Conservation (phyloP, 352 stramenopile genomes). For the Globisporangium heterothallicum region DNA sequence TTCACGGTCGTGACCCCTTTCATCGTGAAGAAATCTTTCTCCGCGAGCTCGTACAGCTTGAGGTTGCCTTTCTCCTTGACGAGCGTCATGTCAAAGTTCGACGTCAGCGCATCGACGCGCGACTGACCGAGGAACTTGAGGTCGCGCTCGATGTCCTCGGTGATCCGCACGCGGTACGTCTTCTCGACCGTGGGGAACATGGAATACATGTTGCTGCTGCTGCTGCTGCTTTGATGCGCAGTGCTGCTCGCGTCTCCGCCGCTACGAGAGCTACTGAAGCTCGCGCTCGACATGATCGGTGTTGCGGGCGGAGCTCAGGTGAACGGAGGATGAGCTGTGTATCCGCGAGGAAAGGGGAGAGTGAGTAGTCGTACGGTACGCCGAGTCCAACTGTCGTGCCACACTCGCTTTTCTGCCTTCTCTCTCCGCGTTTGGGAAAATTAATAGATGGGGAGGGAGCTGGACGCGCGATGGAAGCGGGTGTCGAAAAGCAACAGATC, state of each 20-base stretch:
- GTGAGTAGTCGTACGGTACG: neutral
- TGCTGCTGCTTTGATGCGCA: constrained; percentile 3
- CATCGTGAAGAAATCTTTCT: constrained; percentile 87
- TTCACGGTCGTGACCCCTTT: constrained; percentile 69
- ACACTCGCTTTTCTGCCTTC: too few species aligned
- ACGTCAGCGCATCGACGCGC: constrained; percentile 73
- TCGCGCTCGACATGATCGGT: constrained; percentile 16
- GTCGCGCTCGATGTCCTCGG: constrained; percentile 78
- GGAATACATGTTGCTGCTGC: constrained; percentile 33
- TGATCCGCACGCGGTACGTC: constrained; percentile 73
- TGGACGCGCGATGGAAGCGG: too few species aligned
- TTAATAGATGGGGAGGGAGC: too few species aligned
- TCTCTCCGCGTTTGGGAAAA: too few species aligned
- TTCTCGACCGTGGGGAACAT: constrained; percentile 87
- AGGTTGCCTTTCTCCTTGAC: constrained; percentile 67
- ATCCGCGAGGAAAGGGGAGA: neutral
- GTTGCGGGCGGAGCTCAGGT: neutral
- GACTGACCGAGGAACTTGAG: constrained; percentile 80
- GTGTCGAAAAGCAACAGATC: too few species aligned
- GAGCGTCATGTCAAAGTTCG: constrained; percentile 72
- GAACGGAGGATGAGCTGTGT: neutral
- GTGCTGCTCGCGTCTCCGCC: constrained; percentile 11
- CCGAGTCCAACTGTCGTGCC: too few species aligned
- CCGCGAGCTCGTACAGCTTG: constrained; percentile 70
- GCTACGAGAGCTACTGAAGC: constrained; percentile 20